Conservation (phyloP, 1,284 basidiomycete species). For the Papiliotrema fonsecae region DNA sequence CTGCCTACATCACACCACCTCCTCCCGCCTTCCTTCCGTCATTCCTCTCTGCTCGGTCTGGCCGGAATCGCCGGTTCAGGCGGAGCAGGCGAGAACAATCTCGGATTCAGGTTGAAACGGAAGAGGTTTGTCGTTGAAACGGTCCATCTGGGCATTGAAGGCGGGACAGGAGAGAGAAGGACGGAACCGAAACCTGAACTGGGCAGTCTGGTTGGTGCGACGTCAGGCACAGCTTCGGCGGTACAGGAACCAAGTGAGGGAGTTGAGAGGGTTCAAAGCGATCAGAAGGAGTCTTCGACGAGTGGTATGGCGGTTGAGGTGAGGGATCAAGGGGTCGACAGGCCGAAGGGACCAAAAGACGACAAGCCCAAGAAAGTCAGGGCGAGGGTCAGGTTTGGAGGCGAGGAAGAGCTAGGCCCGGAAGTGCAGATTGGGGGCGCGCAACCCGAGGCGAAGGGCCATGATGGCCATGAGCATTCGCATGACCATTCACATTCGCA, state of each 20-base stretch:
- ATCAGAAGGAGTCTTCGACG: not conserved
- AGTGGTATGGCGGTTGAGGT: not conserved
- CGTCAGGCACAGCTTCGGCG: not conserved
- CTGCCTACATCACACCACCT: conserved; percentile 65
- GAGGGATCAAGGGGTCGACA: conserved; percentile 3
- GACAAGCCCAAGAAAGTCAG: conserved; percentile 26
- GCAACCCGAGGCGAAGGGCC: conserved; percentile 5
- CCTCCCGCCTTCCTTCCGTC: conserved; percentile 68
- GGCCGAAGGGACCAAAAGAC: conserved; percentile 9
- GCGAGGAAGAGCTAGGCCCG: conserved; percentile 21
- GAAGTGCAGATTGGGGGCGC: conserved; percentile 5
- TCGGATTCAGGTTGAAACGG: conserved; percentile 88
- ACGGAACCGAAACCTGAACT: conserved; percentile 49
- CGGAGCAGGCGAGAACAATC: conserved; percentile 74
- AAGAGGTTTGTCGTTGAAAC: conserved; percentile 86
- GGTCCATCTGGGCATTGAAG: conserved; percentile 86
- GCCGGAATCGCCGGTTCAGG: conserved; percentile 46
- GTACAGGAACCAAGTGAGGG: not conserved
- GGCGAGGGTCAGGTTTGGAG: conserved; percentile 39
- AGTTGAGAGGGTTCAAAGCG: not conserved
- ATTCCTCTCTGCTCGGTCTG: conserved; percentile 46
- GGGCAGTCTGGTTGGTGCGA: conserved; percentile 6
- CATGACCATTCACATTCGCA: conserved; percentile 14
- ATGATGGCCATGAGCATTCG: conserved; percentile 8
- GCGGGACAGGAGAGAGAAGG: conserved; percentile 78